Base-by-base conservation (phyloP, 345 rosid species). In the Angophora floribunda region DNA sequence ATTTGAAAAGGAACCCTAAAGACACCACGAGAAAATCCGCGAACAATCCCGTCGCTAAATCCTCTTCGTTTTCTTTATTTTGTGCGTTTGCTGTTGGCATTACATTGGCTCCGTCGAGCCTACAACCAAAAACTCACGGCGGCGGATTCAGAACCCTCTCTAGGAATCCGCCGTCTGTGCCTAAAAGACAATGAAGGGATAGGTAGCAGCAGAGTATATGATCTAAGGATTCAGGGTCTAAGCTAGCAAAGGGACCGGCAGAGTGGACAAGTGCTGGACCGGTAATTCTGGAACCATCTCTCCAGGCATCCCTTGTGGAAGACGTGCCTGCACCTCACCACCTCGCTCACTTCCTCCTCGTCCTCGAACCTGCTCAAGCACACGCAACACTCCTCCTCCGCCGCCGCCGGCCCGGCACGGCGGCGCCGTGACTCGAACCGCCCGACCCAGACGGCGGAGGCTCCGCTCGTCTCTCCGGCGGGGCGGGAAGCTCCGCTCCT, bases 311-410 rank as follows among this genome's bases (percentile, higher is more conserved):
- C 89, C 91, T 89, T 95, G 94, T 96, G 99, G 90, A 95, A 96
- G 94, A 93, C 94, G 92, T 97, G 99, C 94, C 93, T 94, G 95
- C 99, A 97, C 85, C 85, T 63, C 85, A 32, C 59, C 21, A 97
- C 89, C 90, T 95, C 97, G 88, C 96, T 95, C 90, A 95, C 97
- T 92, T 97, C 96, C 79, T 96, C 98, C 61, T 95, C 96, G 44
- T 90, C 96, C 88, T 94, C 92, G 90, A 94, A 97, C 92, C 95
- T 92, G 90, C 93, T 91, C 17, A 97, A 90, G 89, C 99, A 97
- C 52, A 96, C 98, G 90, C 97, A 94, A 88, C 99, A 97, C 84
- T 93, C 95, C 87, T 78, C 90, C 17, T 36, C 70, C 36, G 21
- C 78, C 32, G 50, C 85, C 61, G 82, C 67, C 87, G 28, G 21